Conservation (phyloP, 345 rosid species). For the Lepidium aucheri region DNA sequence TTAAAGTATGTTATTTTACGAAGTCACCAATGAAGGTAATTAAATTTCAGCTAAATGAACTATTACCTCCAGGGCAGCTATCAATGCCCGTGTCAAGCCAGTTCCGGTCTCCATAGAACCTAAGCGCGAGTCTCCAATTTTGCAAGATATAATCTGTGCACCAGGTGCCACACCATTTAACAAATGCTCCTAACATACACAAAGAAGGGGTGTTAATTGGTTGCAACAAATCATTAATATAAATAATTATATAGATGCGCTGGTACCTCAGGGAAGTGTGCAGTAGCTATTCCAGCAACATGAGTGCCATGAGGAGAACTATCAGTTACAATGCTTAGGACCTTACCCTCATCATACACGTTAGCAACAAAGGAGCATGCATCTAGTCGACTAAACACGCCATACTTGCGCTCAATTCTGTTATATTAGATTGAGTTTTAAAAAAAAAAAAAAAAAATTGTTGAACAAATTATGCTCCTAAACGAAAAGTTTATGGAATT, state of each 20-base stretch:
- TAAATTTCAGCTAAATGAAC: neutral
- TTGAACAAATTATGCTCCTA: neutral
- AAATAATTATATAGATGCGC: slow-evolving; percentile 1
- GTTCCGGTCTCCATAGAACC: slow-evolving; percentile 99
- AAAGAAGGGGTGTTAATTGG: slow-evolving; percentile 9
- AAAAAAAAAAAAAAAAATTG: neutral
- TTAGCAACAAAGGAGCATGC: slow-evolving; percentile 84
- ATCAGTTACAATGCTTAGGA: slow-evolving; percentile 89
- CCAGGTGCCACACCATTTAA: slow-evolving; percentile 98
- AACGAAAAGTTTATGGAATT: neutral
- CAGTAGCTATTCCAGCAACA: slow-evolving; percentile 97
- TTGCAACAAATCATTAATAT: slow-evolving; percentile 1
- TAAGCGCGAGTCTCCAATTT: slow-evolving; percentile 92
- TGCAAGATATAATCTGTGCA: slow-evolving; percentile 93
- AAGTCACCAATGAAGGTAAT: neutral
- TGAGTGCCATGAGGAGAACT: slow-evolving; percentile 97
- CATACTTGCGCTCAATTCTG: slow-evolving; percentile 84
- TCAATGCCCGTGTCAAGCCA: slow-evolving; percentile 81
- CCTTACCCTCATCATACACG: slow-evolving; percentile 73
- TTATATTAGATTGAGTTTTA: slow-evolving; percentile 2
- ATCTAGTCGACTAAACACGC: slow-evolving; percentile 90
- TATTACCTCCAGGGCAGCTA: slow-evolving; percentile 86
- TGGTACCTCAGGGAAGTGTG: slow-evolving; percentile 81
- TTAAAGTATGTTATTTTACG: neutral
- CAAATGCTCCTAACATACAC: slow-evolving; percentile 62